Evolutionary conservation across 2,329 filamentous ascomycete species (phyloP).

Genomic region (Myriosclerotinia curreyana): DNA sequence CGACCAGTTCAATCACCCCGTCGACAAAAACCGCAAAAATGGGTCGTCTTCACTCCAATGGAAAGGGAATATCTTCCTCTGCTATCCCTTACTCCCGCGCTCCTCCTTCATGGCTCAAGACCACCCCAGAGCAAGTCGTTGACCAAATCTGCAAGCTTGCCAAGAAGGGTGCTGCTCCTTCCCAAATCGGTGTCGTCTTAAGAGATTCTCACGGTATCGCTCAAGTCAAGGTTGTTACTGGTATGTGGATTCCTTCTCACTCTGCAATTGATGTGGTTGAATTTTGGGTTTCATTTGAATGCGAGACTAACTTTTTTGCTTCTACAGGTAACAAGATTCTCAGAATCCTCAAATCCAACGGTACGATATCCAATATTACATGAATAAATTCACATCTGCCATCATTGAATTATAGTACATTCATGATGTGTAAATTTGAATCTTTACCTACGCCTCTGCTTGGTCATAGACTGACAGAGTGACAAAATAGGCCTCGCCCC

Average conservation of each 20-base stretch:
- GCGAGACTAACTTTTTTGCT: constrained; percentile 31
- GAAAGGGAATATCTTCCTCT: constrained; percentile 97
- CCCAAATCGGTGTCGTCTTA: constrained; percentile 98
- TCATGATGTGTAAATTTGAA: constrained; percentile 30
- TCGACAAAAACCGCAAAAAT: constrained; percentile 53
- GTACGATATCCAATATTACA: constrained; percentile 59
- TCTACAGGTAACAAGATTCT: constrained; percentile 95
- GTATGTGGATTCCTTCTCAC: constrained; percentile 52
- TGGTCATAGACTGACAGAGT: constrained; percentile 91
- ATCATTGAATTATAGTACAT: constrained; percentile 39
- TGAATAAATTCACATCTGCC: constrained; percentile 26
- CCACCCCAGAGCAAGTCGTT: constrained; percentile 95
- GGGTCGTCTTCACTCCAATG: constrained; percentile 98
- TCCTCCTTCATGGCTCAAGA: constrained; percentile 95
- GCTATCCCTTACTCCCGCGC: constrained; percentile 96
- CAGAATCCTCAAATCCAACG: constrained; percentile 94
- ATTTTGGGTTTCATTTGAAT: not conserved
- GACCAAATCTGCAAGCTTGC: constrained; percentile 99
- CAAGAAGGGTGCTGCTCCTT: constrained; percentile 97
- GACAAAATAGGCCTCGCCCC: constrained; percentile 86
- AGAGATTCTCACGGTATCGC: constrained; percentile 97
- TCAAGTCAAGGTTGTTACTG: constrained; percentile 96
- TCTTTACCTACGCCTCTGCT: constrained; percentile 66
- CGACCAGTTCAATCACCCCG: constrained; percentile 19
- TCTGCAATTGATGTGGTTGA: not conserved